Conservation (phyloP, 1,284 basidiomycete species). For the Lentinula novae-zelandiae region DNA sequence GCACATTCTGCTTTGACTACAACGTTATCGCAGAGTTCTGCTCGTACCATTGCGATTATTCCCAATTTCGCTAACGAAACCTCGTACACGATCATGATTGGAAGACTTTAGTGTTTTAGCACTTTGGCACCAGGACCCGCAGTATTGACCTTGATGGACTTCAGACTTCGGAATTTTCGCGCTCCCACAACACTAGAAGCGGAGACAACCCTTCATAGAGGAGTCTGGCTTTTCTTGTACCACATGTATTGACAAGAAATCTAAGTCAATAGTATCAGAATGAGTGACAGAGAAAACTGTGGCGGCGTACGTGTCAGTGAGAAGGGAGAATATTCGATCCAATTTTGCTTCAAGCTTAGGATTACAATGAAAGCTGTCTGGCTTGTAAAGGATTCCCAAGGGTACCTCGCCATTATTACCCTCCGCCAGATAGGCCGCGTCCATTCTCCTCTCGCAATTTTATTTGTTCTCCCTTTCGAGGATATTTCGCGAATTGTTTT, state of each 20-base stretch:
- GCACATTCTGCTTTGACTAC: too few species aligned
- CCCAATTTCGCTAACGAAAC: too few species aligned
- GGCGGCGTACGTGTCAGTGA: conserved; percentile 34
- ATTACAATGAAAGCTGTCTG: conserved; percentile 31
- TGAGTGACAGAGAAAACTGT: too few species aligned
- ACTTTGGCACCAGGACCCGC: too few species aligned
- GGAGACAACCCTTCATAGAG: conserved; percentile 12
- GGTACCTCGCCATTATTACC: not conserved
- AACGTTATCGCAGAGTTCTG: too few species aligned
- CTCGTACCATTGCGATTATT: too few species aligned
- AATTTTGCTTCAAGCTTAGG: conserved; percentile 25
- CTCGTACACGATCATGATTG: too few species aligned
- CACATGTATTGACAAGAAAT: conserved; percentile 12
- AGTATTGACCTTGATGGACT: too few species aligned
- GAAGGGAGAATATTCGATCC: conserved; percentile 32
- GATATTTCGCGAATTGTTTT: not conserved
- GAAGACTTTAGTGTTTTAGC: too few species aligned
- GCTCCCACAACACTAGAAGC: too few species aligned
- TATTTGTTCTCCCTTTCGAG: not conserved
- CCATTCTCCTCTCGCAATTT: not conserved
- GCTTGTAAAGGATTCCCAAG: conserved; percentile 28
- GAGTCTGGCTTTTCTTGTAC: conserved; percentile 14
- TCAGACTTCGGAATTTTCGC: too few species aligned
- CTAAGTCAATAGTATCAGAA: not conserved
- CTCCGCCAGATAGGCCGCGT: not conserved